Base-by-base conservation (phyloP, 1,284 basidiomycete genomes). In the Cryptococcus depauperatus region DNA sequence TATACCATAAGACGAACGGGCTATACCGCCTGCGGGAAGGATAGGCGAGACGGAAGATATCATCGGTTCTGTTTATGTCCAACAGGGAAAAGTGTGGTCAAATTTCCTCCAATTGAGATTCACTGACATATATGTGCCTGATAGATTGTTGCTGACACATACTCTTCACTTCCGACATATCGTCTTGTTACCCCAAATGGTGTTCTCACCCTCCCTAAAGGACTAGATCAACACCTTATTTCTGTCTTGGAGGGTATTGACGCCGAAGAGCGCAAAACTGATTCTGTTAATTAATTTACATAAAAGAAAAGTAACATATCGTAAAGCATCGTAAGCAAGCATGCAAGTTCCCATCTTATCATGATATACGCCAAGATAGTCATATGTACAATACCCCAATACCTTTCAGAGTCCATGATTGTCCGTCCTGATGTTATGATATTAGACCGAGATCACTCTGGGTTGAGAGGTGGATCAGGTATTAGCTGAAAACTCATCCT, bases 41-140 rank as follows among this genome's bases (percentile, higher is more conserved):
- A 68, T 70, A 40, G 67, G 66, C 16, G 68, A 70, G 51, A 60
- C 66, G 1, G 68, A 71, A 47, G 70, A 71, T 51, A 52, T 70
- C n/a, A 65, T 71, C 8, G 68, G 58, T 5, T 61, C 55, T 11
- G 60, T 71, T 8, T 70, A 68, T 42, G 68, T 71, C 3, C 48
- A 68, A 51, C 57, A 61, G 19, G 64, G 64, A 37, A 67, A 70
- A 50, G 66, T 70, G 26, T 22, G 22, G n/a, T 3, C 10, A 18
- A 10, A 29, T 16, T 33, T 35, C 18, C 38, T 23, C 14, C 16
- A 25, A 16, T 14, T 10, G 13, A 32, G 28, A 13, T 39, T 27
- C 37, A n/a, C 16, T 19, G 16, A 9, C 11, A n/a, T n/a, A n/a
- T n/a, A n/a, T n/a, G n/a, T n/a, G n/a, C n/a, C n/a, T n/a, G n/a